Evolutionary conservation across 2,329 filamentous ascomycete species (phyloP).

Genomic region (Aspergillus sp.): DNA sequence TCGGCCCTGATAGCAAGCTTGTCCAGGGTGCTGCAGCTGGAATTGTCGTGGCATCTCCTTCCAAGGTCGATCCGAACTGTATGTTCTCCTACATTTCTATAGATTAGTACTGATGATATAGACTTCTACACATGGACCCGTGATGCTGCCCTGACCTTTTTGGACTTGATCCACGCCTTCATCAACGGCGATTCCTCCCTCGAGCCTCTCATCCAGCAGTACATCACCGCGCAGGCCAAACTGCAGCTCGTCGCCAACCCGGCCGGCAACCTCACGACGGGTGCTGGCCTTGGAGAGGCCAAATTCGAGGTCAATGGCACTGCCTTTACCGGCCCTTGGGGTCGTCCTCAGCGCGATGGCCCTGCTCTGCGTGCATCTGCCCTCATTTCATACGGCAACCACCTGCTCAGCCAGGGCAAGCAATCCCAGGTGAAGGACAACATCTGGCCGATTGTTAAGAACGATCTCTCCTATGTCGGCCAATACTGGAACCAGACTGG

Average conservation of each 20-base stretch:
- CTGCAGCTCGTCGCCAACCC: conserved; percentile 64
- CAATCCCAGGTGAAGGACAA: conserved; percentile 46
- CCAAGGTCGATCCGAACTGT: conserved; percentile 50
- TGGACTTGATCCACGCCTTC: conserved; percentile 64
- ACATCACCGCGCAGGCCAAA: conserved; percentile 60
- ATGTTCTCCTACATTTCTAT: conserved; percentile 11
- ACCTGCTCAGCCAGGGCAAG: conserved; percentile 60
- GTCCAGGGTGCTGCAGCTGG: conserved; percentile 46
- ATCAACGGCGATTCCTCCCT: conserved; percentile 54
- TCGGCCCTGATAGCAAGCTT: conserved; percentile 10
- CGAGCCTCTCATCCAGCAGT: conserved; percentile 60
- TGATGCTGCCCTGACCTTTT: conserved; percentile 66
- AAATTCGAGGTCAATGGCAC: conserved; percentile 63
- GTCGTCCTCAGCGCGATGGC: conserved; percentile 72
- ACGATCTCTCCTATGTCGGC: conserved; percentile 67
- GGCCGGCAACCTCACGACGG: conserved; percentile 49
- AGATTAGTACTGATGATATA: not conserved
- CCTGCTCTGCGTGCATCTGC: conserved; percentile 70
- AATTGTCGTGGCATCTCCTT: conserved; percentile 52
- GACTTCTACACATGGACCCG: conserved; percentile 54
- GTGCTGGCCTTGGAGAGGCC: conserved; percentile 59
- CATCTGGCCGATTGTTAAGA: conserved; percentile 68
- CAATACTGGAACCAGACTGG: conserved; percentile 44
- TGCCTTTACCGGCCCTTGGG: conserved; percentile 62
- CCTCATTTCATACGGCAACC: conserved; percentile 65